Conservation (phyloP, 2,329 filamentous ascomycete species). For the Orbilia oligospora region DNA sequence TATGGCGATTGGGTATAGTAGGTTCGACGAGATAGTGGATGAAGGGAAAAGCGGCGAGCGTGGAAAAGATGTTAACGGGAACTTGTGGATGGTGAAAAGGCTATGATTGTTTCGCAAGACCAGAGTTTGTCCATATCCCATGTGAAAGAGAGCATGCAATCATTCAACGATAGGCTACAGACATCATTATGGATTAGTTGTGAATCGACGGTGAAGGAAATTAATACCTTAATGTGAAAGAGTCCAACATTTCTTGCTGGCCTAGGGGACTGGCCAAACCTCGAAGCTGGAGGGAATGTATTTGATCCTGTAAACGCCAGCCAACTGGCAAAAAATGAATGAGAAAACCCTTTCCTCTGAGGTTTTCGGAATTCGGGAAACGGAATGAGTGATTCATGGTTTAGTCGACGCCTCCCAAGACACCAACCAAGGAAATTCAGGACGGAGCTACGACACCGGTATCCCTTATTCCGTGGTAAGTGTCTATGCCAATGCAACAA, state of each 20-base stretch:
- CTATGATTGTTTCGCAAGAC: constrained; percentile 20
- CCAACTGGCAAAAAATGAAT: neutral
- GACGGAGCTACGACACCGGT: constrained; percentile 22
- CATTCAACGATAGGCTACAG: neutral
- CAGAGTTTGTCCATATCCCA: neutral
- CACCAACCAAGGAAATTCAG: constrained; percentile 38
- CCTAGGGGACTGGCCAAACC: neutral
- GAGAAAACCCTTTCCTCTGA: constrained; percentile 6
- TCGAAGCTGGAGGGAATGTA: neutral
- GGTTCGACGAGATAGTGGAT: constrained; percentile 48
- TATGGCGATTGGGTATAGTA: constrained; percentile 50
- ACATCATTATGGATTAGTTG: neutral
- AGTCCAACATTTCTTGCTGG: neutral
- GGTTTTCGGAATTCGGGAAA: constrained; percentile 43
- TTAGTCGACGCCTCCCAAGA: constrained; percentile 29
- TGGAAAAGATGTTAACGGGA: constrained; percentile 49
- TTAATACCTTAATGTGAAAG: neutral
- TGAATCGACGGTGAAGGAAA: constrained; percentile 7
- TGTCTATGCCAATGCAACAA: constrained; percentile 23
- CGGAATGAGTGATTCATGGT: constrained; percentile 1
- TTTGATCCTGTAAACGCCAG: constrained; percentile 3
- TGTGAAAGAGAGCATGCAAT: neutral
- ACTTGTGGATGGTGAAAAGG: constrained; percentile 59
- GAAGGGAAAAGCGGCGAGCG: constrained; percentile 50
- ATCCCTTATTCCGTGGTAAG: constrained; percentile 27